phyloP scores from a whole-genome alignment of 345 rosid species.

The Pseudoturritis turrita region DNA sequence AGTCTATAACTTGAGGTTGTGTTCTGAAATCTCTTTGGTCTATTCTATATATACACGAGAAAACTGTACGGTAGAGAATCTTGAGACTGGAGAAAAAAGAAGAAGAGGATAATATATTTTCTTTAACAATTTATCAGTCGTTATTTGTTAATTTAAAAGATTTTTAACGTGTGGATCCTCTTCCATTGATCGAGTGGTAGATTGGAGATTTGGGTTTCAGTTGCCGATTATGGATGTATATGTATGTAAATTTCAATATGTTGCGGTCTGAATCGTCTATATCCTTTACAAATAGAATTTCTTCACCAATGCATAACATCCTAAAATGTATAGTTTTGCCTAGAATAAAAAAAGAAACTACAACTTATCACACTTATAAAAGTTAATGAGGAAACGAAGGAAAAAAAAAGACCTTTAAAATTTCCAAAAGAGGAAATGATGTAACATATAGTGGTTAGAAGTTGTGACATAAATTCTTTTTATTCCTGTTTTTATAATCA shows the following conservation, averaged over 20 bases:
- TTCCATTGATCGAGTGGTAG: not conserved
- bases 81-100: not conserved
- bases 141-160: not conserved
- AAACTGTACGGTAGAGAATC: constrained; percentile 25
- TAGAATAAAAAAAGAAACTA: too few relatives aligned
- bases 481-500: too few relatives aligned
- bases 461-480: too few relatives aligned
- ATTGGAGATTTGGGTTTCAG: not conserved
- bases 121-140: not conserved
- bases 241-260: not conserved
- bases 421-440: too few relatives aligned
- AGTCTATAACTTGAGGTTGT: constrained; percentile 15
- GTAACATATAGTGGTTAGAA: too few relatives aligned
- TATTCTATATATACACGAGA: constrained; percentile 18
- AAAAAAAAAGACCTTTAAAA: too few relatives aligned
- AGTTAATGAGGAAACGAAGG: too few relatives aligned
- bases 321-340: too few relatives aligned
- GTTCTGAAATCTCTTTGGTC: constrained; percentile 7
- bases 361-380: too few relatives aligned
- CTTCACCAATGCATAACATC: too few relatives aligned
- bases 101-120: not conserved
- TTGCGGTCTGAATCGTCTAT: not conserved
- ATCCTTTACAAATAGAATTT: too few relatives aligned
- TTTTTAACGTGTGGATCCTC: not conserved
- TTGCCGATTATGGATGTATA: not conserved